These are phyloP conservation scores for Flaveria robusta DNA, from an alignment of 129 eudicot genomes.

Conservation along the genomic window DNA sequence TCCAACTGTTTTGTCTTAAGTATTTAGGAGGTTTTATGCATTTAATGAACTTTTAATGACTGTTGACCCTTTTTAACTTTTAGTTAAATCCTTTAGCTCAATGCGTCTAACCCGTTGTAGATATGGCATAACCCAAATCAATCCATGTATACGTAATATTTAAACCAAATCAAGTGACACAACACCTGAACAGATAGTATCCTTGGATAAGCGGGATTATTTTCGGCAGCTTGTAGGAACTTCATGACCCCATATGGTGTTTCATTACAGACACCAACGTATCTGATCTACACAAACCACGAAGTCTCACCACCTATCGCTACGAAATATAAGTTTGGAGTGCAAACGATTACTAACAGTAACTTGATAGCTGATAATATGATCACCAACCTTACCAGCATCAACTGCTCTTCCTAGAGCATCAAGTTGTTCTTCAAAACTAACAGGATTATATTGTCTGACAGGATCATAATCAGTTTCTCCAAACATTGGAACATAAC, in stretches of 20 bases:
- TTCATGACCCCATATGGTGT: conserved; percentile 98
- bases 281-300: conserved; percentile 72
- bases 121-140: not conserved
- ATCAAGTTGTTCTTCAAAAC: conserved; percentile 84
- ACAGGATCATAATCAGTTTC: conserved; percentile 78
- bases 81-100: not conserved
- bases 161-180: conserved; percentile 21
- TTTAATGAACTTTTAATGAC: not conserved
- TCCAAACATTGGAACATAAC: conserved; percentile 99
- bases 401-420: conserved; percentile 74
- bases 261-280: conserved; percentile 88
- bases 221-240: conserved; percentile 68
- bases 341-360: not conserved
- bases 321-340: not conserved
- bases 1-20: not conserved
- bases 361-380: not conserved
- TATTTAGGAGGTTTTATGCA: not conserved
- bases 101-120: not conserved
- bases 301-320: not conserved
- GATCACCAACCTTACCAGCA: conserved; percentile 84
- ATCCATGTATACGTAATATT: not conserved
- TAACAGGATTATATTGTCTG: conserved; percentile 48
- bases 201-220: conserved; percentile 45
- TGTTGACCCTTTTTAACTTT: not conserved
- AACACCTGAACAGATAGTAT: conserved; percentile 85